Evolutionary conservation across 78 protist genomes (phyloP).

Genomic region (Neovahlkampfia damariscottae): DNA sequence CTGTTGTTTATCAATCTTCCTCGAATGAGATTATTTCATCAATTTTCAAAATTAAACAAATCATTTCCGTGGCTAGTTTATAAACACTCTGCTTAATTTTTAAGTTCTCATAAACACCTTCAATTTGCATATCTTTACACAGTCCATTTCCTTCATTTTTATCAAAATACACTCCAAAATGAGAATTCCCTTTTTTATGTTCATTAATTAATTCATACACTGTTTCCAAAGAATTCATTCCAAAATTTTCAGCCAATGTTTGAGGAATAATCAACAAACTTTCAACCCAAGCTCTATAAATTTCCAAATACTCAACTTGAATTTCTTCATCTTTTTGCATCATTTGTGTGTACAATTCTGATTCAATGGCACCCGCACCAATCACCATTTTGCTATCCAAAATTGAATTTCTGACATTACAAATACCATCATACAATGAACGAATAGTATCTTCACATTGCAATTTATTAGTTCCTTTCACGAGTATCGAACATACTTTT

Average conservation of each 20-base stretch:
- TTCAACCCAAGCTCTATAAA: background rate
- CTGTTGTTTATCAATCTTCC: background rate
- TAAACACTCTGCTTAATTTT: background rate
- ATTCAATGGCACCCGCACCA: constrained; percentile 1
- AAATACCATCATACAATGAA: background rate
- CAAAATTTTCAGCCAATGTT: background rate
- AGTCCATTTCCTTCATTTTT: background rate
- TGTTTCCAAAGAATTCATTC: background rate
- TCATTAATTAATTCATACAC: background rate
- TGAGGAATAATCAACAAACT: background rate
- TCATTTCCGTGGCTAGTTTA: background rate
- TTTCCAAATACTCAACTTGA: background rate
- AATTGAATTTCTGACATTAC: background rate
- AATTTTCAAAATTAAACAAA: background rate
- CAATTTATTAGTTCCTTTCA: background rate
- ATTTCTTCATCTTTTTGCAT: background rate
- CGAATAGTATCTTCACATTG: background rate
- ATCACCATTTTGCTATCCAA: background rate
- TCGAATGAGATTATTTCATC: background rate
- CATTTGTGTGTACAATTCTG: background rate
- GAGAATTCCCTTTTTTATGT: background rate
- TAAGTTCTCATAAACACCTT: background rate
- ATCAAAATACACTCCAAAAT: background rate
- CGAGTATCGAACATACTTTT: background rate
- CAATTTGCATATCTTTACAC: background rate